Evolutionary conservation across 495 filamentous ascomycete genomes (phyloP).

Genomic region (Penicillium maclennaniae): DNA sequence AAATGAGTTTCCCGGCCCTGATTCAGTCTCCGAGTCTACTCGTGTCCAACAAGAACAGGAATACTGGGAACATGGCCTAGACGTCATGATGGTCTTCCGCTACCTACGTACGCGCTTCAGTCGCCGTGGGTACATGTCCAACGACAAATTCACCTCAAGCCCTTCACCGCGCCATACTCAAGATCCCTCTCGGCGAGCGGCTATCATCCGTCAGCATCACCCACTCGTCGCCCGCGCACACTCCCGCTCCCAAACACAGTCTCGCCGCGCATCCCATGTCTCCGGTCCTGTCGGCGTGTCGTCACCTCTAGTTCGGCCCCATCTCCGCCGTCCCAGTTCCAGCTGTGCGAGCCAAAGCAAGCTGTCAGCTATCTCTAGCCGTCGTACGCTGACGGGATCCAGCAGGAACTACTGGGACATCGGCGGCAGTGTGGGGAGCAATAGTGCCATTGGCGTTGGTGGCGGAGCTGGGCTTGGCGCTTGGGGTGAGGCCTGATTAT

Average conservation of each 20-base stretch:
- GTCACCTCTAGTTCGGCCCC: constrained; percentile 36
- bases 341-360: constrained; percentile 80
- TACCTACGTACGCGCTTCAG: constrained; percentile 77
- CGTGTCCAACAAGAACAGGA: constrained; percentile 50
- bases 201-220: constrained; percentile 79
- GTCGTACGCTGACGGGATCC: constrained; percentile 51
- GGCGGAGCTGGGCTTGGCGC: constrained; percentile 60
- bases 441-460: constrained; percentile 58
- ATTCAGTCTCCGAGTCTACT: constrained; percentile 31
- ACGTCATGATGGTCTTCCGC: constrained; percentile 82
- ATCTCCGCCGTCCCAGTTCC: constrained; percentile 52
- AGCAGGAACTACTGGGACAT: constrained; percentile 86
- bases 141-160: constrained; percentile 28
- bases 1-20: constrained; percentile 33
- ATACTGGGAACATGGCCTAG: constrained; percentile 86
- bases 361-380: constrained; percentile 55
- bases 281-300: constrained; percentile 42
- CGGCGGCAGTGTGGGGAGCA: constrained; percentile 71
- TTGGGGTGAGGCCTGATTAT: constrained; percentile 64
- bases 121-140: constrained; percentile 34
- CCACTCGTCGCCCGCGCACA: constrained; percentile 65
- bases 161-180: constrained; percentile 44
- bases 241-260: constrained; percentile 44
- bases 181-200: constrained; percentile 71
- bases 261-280: constrained; percentile 50